Base-by-base conservation (phyloP, 2,329 filamentous ascomycete species). In the Colletotrichum sp. region DNA sequence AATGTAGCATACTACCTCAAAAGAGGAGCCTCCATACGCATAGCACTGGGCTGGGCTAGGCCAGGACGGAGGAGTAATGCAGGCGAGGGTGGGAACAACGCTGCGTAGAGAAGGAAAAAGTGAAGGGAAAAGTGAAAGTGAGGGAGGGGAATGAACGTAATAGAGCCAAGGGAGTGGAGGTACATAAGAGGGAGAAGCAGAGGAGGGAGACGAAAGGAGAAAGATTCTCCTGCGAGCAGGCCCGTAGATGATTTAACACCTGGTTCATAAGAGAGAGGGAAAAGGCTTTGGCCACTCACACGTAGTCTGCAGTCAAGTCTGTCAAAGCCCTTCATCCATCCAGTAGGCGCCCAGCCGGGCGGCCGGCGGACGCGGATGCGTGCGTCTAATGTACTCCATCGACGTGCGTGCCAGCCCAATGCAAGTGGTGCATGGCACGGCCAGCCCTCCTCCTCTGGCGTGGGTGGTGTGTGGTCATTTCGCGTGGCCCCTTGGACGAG, bases 211-310 rank as follows among this genome's bases (percentile, higher is more conserved):
- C 52, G 22, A 66, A 39, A 62, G 55, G 32, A 70, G 36, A 69
- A 34, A 67, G 52, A 36, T 25, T 58, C 28, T 30, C 55, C 55
- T 43, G 64, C 16, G 25, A 65, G 64, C 43, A 75, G 73, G 69
- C 73, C 73, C 70, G 64, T 73, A 73, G 56, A 75, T 73, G 68
- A 73, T 73, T 56, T 60, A 39, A 58, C 70, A 65, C 64, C 70
- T 36, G 34, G 73, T 68, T 73, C 70, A 60, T 65, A 75, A 68
- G 28, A 73, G 30, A 62, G 52, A 25, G 36, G 67, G 55, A 28
- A 62, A 65, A 64, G 22, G 32, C 32, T 56, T 52, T 58, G 43
- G 34, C 70, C 64, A 75, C 70, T 75, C 64, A 73, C 73, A 62
- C 18, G 25, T 36, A 22, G 58, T 27, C 65, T 62, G 64, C 70